Evolutionary conservation across 129 eudicot genomes (phyloP).

Genomic region (Logfia minima): DNA sequence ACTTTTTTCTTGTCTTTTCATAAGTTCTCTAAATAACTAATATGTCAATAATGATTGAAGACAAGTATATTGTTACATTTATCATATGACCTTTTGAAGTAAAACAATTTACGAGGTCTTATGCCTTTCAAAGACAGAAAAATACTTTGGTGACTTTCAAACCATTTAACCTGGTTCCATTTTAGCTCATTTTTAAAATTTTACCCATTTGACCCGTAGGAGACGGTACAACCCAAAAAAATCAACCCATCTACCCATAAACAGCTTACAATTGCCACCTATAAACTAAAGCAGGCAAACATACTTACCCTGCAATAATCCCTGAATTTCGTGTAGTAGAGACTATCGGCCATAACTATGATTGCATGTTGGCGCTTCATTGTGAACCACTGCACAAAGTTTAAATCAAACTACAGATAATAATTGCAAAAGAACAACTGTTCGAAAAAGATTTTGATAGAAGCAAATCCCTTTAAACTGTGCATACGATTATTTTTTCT

Average conservation of each 20-base stretch:
- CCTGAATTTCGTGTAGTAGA: constrained; percentile 65
- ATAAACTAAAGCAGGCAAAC: background rate
- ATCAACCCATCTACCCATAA: background rate
- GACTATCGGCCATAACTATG: constrained; percentile 67
- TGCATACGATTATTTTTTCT: too few relatives aligned
- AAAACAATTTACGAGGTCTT: background rate
- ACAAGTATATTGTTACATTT: background rate
- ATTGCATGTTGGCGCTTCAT: constrained; percentile 89
- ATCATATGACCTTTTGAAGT: background rate
- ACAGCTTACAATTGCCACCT: background rate
- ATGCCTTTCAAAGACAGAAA: background rate
- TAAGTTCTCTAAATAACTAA: background rate
- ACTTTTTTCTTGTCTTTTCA: background rate
- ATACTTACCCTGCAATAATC: constrained; percentile 65
- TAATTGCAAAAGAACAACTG: background rate
- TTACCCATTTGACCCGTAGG: background rate
- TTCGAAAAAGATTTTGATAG: background rate
- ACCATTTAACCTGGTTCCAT: background rate
- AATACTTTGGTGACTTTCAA: background rate
- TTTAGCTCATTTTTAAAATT: background rate
- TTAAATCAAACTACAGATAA: constrained; percentile 9
- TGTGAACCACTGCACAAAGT: constrained; percentile 70
- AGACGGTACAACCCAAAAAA: background rate
- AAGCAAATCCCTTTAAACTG: background rate
- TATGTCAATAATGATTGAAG: background rate